These are phyloP conservation scores for Euphorbia corollata DNA, from an alignment of 441 rosid species.

Conservation along the genomic window DNA sequence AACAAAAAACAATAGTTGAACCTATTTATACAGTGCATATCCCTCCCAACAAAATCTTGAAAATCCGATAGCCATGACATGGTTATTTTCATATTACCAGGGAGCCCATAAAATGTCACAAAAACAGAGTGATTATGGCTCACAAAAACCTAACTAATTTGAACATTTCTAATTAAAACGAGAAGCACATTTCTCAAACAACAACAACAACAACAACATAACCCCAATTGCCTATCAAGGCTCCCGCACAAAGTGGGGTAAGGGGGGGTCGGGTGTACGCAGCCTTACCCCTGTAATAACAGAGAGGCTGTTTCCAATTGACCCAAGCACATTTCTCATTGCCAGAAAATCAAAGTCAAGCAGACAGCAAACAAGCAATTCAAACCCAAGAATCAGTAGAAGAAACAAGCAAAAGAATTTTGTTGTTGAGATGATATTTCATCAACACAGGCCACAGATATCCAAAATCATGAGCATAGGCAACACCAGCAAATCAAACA, in stretches of 20 bases:
- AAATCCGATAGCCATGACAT: background rate
- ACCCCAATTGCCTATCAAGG: no score
- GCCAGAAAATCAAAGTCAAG: background rate
- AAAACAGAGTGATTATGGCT: background rate
- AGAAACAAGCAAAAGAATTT: background rate
- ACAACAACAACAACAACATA: no score
- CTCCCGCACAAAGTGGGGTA: no score
- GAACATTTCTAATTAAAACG: background rate
- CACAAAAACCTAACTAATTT: background rate
- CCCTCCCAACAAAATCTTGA: background rate
- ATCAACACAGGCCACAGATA: background rate
- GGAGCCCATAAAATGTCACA: background rate
- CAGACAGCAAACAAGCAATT: background rate
- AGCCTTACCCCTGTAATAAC: no score
- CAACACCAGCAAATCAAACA: background rate
- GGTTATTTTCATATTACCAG: background rate
- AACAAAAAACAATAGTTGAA: background rate
- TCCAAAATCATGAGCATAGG: background rate
- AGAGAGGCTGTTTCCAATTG: no score
- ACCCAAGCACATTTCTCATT: no score
- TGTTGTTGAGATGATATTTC: background rate
- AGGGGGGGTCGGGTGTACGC: no score
- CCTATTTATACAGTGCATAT: background rate
- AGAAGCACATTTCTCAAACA: background rate
- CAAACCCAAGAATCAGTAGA: background rate